A percentile compares a stretch with the other conserved stretches of the same genome.
These are phyloP conservation scores for Suhomyces chickasaworum DNA, from an alignment of 1,139 yeast genomes.

Conservation along the genomic window DNA sequence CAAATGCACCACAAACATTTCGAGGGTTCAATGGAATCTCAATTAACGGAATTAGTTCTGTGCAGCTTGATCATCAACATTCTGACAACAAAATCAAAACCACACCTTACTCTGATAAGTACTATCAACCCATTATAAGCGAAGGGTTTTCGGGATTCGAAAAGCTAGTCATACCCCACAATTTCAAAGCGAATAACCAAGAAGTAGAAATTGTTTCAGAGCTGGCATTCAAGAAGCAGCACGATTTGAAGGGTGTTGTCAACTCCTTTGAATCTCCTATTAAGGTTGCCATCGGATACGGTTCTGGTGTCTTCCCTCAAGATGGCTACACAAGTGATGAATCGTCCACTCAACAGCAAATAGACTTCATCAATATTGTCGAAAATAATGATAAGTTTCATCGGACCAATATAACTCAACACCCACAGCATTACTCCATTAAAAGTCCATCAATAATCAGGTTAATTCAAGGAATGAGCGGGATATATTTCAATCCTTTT, in stretches of 20 bases:
- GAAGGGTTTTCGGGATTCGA: conserved; percentile 33
- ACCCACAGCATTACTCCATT: conserved; percentile 64
- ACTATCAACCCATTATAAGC: conserved; percentile 31
- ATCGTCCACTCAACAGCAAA: conserved; percentile 52
- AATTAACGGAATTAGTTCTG: conserved; percentile 9
- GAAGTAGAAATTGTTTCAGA: conserved; percentile 48
- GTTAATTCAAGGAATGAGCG: conserved; percentile 70
- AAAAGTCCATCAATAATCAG: conserved; percentile 52
- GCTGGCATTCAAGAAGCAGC: conserved; percentile 17
- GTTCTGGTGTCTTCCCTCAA: conserved; percentile 91
- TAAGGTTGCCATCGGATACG: conserved; percentile 84
- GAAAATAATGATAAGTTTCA: conserved; percentile 77
- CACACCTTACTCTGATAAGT: conserved; percentile 31
- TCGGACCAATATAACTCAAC: conserved; percentile 60
- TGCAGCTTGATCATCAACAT: conserved; percentile 2
- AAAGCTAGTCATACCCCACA: conserved; percentile 28
- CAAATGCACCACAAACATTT: not conserved
- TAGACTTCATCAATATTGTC: conserved; percentile 87
- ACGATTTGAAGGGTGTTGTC: conserved; percentile 52
- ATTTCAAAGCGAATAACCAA: conserved; percentile 49
- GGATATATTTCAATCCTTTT: conserved; percentile 92
- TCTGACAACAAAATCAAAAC: conserved; percentile 4
- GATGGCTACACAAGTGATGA: conserved; percentile 45
- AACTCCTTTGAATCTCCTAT: conserved; percentile 69
- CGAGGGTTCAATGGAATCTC: conserved; percentile 4